Conservation (phyloP, 2,329 filamentous ascomycete species). For the Teratosphaeria viscida region DNA sequence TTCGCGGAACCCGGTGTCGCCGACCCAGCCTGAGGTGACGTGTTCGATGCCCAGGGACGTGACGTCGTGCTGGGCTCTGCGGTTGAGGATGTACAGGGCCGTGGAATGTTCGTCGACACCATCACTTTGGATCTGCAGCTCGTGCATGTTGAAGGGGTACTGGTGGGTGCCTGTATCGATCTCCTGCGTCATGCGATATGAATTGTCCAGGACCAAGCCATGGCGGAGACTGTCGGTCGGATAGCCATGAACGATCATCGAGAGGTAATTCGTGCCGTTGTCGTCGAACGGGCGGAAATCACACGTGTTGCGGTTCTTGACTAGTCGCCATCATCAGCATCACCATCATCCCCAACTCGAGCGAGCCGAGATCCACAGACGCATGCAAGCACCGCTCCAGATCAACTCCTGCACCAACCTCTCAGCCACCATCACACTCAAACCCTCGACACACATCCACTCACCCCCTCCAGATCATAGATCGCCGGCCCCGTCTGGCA, state of each 20-base stretch:
- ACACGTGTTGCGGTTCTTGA: not conserved
- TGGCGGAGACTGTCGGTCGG: slow-evolving; percentile 1
- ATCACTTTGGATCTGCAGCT: slow-evolving; percentile 22
- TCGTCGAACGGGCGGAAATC: not conserved
- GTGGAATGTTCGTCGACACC: slow-evolving; percentile 18
- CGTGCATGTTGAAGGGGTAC: slow-evolving; percentile 27
- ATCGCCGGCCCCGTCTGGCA: slow-evolving; percentile 1
- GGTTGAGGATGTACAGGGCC: slow-evolving; percentile 16
- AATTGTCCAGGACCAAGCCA: slow-evolving; percentile 5
- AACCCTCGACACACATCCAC: not conserved
- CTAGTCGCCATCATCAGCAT: not conserved
- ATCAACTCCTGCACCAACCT: not conserved
- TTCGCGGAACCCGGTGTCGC: slow-evolving; percentile 13
- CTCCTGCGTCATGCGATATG: slow-evolving; percentile 2
- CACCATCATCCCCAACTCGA: not conserved
- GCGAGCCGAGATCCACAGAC: not conserved
- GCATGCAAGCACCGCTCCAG: slow-evolving; percentile 1
- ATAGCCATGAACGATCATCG: slow-evolving; percentile 3
- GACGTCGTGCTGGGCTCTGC: slow-evolving; percentile 21
- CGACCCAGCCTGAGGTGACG: slow-evolving; percentile 1
- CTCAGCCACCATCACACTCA: not conserved
- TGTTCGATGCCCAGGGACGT: not conserved
- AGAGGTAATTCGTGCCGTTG: slow-evolving; percentile 1
- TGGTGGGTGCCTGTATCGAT: not conserved
- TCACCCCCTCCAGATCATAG: not conserved